Evolutionary conservation across 495 filamentous ascomycete species (phyloP), one percentile per base, ranked within the genome.

Genomic region (Xylaria curta): DNA sequence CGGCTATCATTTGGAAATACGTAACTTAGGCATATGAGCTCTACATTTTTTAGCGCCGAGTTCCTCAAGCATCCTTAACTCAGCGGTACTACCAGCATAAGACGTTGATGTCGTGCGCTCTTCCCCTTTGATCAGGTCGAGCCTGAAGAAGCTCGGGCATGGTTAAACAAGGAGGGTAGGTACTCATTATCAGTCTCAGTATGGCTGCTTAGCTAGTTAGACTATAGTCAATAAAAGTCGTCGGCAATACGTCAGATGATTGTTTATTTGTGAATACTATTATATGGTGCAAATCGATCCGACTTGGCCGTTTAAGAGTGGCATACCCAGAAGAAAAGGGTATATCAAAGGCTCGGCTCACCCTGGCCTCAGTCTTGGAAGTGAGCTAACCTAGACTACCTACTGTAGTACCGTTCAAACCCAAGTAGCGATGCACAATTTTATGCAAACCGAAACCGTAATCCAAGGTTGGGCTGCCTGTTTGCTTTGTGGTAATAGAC

Each of bases 41-140:
- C n/a, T 24, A 54, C 24, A 40, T 33, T 21, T 21, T 38, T 54
- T 44, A 67, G 49, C 65, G 10, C 44, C 28, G 49, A 3, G 47
- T 56, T 56, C 44, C 49, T 54, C 65, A 17, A 26, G n/a, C 10
- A 42, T 54, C 31, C 21, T 67, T 56, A 61, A 12, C 2, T 56
- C 24, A 26, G 53, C 12, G 53, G 13, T 13, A 31, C 24, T 21
- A 26, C 15, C 9, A 26, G 21, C 13, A 56, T 56, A 12, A 10
- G 19, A 56, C 53, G 53, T 9, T 26, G 12, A 28, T 54, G 10
- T 2, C n/a, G n/a, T 24, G 21, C 49, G 49, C 53, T 56, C 53
- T 17, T 31, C 24, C 2, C 15, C 13, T 17, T 17, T 3, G 17
- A 56, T 31, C 13, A 10, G 13, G 13, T 31, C 12, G 51, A 54